Percentiles rank a stretch among this genome's conserved stretches.
phyloP scores from a whole-genome alignment of 2,329 filamentous ascomycete genomes.

The Mycocentrospora acerina region DNA sequence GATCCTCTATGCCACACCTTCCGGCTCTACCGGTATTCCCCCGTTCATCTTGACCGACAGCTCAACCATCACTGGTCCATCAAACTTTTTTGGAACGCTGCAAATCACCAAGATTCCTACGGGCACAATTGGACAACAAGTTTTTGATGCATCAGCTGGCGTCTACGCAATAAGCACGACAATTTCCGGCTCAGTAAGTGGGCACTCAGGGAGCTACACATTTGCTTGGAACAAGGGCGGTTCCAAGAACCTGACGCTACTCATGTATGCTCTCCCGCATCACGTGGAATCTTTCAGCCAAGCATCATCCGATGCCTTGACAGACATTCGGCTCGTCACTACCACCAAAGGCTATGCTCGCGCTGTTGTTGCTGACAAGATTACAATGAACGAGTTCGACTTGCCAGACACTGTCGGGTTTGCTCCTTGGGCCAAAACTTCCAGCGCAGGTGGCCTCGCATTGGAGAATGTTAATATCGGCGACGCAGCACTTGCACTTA shows the following conservation, averaged over 20 bases:
- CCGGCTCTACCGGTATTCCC: slow-evolving; percentile 58
- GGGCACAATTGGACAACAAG: slow-evolving; percentile 57
- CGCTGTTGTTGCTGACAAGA: slow-evolving; percentile 54
- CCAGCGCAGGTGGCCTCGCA: slow-evolving; percentile 39
- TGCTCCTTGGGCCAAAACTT: slow-evolving; percentile 69
- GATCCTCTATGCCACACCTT: slow-evolving; percentile 75
- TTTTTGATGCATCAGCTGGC: slow-evolving; percentile 76
- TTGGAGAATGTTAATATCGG: slow-evolving; percentile 43
- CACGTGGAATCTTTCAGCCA: slow-evolving; percentile 75
- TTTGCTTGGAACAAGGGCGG: slow-evolving; percentile 74
- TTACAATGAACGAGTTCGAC: slow-evolving; percentile 70
- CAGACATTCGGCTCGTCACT: slow-evolving; percentile 67
- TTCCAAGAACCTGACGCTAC: slow-evolving; percentile 55
- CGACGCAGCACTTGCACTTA: slow-evolving; percentile 55
- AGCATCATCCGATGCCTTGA: slow-evolving; percentile 52
- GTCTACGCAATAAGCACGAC: slow-evolving; percentile 68
- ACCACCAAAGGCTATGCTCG: slow-evolving; percentile 85
- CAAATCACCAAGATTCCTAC: slow-evolving; percentile 80
- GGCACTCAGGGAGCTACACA: slow-evolving; percentile 65
- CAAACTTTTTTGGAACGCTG: slow-evolving; percentile 72
- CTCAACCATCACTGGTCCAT: slow-evolving; percentile 64
- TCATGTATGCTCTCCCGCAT: slow-evolving; percentile 92
- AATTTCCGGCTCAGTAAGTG: slow-evolving; percentile 48
- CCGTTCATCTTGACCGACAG: slow-evolving; percentile 69
- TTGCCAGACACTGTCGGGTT: slow-evolving; percentile 77